Evolutionary conservation across 78 protist species (phyloP).

Genomic region (Anaeramoeba ignava): DNA sequence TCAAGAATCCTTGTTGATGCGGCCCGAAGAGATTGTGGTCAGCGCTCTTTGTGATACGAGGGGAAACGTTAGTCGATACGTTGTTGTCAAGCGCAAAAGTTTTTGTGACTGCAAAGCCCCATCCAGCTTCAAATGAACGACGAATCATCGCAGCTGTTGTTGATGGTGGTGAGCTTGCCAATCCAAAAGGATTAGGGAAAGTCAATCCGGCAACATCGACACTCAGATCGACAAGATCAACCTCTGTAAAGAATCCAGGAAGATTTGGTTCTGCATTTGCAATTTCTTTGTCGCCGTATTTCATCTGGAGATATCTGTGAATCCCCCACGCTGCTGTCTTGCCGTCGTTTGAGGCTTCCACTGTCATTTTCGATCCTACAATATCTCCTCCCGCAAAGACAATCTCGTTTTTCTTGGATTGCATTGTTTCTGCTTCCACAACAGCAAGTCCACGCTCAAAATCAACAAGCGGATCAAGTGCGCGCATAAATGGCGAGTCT

Average conservation of each 20-base stretch:
- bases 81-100: conserved; percentile 72
- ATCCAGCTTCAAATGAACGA: conserved; percentile 86
- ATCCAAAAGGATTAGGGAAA: conserved; percentile 85
- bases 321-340: conserved; percentile 75
- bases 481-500: background rate
- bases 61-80: conserved; percentile 63
- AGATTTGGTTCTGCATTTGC: conserved; percentile 12
- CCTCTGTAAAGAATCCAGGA: conserved; percentile 70
- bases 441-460: background rate
- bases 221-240: conserved; percentile 69
- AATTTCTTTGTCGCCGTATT: conserved; percentile 1
- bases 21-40: conserved; percentile 31
- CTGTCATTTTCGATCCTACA: conserved; percentile 58
- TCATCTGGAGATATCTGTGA: background rate
- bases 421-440: background rate
- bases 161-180: conserved; percentile 84
- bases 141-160: conserved; percentile 71
- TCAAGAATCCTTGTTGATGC: conserved; percentile 77
- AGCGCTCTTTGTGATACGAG: conserved; percentile 66
- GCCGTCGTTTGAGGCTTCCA: conserved; percentile 90
- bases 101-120: conserved; percentile 94
- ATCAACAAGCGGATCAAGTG: background rate
- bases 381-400: conserved; percentile 82
- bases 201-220: conserved; percentile 61
- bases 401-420: conserved; percentile 20